A percentile compares a stretch with the other conserved stretches of the same genome.
Evolutionary conservation across 305 asterid genomes (phyloP).

Genomic region (Fraxinus latifolia): DNA sequence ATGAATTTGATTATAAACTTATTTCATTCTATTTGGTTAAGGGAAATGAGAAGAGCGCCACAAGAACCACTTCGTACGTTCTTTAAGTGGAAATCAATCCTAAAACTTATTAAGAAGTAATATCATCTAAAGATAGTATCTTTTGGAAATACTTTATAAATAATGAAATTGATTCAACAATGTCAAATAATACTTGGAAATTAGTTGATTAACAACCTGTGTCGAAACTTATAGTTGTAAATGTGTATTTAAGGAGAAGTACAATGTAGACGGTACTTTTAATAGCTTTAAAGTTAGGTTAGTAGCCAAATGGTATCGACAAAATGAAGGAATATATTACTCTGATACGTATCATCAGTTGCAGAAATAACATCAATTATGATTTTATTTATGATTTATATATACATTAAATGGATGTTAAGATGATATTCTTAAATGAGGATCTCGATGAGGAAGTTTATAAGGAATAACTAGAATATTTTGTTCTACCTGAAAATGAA

Average conservation of each 20-base stretch:
- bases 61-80: not conserved
- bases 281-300: not conserved
- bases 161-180: not conserved
- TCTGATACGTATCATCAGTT: not conserved
- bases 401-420: not conserved
- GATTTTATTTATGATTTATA: not conserved
- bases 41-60: not conserved
- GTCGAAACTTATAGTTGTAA: not conserved
- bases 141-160: not conserved
- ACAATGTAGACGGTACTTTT: not conserved
- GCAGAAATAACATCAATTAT: not conserved
- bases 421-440: not conserved
- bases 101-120: not conserved
- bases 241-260: not conserved
- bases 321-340: not conserved
- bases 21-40: not conserved
- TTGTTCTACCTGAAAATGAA: not conserved
- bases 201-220: not conserved
- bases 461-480: not conserved
- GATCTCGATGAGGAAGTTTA: not conserved
- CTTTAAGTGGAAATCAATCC: not conserved
- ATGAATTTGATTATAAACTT: not conserved
- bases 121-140: not conserved
- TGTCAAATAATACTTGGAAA: not conserved
- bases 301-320: not conserved